Percentiles rank a stretch among this genome's conserved stretches.
phyloP scores from a whole-genome alignment of 768 basidiomycete genomes.

The Tulasnella sp. region DNA sequence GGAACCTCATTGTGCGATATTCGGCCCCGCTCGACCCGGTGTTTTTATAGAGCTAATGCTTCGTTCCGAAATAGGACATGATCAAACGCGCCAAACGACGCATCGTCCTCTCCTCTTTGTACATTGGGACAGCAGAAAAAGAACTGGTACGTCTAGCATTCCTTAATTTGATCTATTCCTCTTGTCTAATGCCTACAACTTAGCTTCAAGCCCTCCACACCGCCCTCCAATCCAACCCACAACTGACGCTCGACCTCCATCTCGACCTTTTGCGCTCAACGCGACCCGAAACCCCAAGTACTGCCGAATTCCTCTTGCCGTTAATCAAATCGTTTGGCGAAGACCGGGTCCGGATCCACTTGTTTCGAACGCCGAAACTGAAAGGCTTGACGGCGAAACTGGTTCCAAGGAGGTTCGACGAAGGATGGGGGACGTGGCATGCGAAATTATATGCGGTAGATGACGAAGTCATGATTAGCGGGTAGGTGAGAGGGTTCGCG shows the following conservation, averaged over 20 bases:
- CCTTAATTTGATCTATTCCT: neutral
- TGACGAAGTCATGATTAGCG: conserved; percentile 85
- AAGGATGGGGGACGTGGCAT: conserved; percentile 99
- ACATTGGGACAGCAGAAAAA: conserved; percentile 71
- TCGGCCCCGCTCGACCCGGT: neutral
- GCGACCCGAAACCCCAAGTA: conserved; percentile 54
- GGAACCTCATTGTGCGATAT: conserved; percentile 5
- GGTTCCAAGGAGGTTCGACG: conserved; percentile 89
- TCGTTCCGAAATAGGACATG: conserved; percentile 47
- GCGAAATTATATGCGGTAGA: conserved; percentile 93
- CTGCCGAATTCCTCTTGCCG: conserved; percentile 49
- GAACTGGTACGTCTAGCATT: conserved; percentile 54
- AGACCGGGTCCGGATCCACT: conserved; percentile 57
- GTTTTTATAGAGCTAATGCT: neutral
- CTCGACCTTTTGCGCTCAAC: conserved; percentile 77
- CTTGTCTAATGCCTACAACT: neutral
- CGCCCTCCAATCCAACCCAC: conserved; percentile 50
- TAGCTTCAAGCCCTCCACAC: conserved; percentile 63
- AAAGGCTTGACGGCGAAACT: conserved; percentile 62
- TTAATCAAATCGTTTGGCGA: conserved; percentile 62
- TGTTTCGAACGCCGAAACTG: conserved; percentile 85
- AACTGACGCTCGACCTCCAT: conserved; percentile 60
- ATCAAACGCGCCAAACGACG: conserved; percentile 67
- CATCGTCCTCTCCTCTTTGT: conserved; percentile 85
- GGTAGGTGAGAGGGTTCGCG: conserved; percentile 48